phyloP scores from a whole-genome alignment of 768 basidiomycete genomes.

The Cystobasidium tubakii region DNA sequence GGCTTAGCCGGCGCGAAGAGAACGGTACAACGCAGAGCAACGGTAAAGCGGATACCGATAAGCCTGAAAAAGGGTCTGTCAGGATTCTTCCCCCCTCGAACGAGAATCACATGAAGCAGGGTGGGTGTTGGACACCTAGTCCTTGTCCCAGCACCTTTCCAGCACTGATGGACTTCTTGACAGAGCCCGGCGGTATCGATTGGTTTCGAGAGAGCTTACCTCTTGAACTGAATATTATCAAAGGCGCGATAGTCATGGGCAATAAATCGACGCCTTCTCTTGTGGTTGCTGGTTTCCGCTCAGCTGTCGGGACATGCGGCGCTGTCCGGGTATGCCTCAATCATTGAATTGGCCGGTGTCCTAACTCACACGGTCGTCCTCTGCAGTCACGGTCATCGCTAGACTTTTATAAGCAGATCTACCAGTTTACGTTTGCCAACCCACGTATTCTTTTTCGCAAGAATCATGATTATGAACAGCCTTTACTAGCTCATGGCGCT shows the following conservation, averaged over 20 bases:
- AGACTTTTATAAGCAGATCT: conserved; percentile 75
- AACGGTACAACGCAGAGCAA: background rate
- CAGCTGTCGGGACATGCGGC: conserved; percentile 70
- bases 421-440: conserved; percentile 65
- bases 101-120: conserved; percentile 19
- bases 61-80: conserved; percentile 9
- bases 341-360: background rate
- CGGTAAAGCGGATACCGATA: background rate
- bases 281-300: conserved; percentile 71
- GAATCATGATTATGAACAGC: conserved; percentile 67
- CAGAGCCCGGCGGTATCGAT: conserved; percentile 41
- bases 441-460: conserved; percentile 63
- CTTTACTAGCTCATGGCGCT: conserved; percentile 64
- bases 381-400: conserved; percentile 69
- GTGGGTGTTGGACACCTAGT: too few species aligned
- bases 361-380: background rate
- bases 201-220: conserved; percentile 75
- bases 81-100: conserved; percentile 33
- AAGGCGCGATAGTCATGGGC: conserved; percentile 75
- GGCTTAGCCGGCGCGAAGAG: conserved; percentile 47
- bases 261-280: conserved; percentile 78
- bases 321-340: conserved; percentile 53
- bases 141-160: too few species aligned
- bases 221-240: conserved; percentile 68
- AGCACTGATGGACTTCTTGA: too few species aligned